Evolutionary conservation across 176 grass and related monocot genomes (phyloP), one percentile per base, ranked within the genome.

Genomic region (Melocanna baccifera): DNA sequence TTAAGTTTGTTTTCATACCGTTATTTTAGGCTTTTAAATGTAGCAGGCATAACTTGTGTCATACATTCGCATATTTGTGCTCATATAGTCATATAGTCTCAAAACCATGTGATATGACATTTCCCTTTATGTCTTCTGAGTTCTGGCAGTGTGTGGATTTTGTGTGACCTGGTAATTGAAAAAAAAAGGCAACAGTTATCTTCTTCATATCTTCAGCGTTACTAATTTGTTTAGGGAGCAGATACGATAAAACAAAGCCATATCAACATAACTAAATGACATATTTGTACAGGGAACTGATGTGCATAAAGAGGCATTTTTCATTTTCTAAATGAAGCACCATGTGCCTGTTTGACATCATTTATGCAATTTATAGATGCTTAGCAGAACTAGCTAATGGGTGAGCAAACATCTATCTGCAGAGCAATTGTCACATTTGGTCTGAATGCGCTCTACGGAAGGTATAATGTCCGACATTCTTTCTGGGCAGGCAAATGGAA

Each of bases 381-480:
- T 62, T 41, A 53, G 7, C 15, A 67, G 58, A 55, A 19, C 20
- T 55, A 69, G 43, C 85, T 91, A 61, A 91, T 87, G 75, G 32
- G 4, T 59, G 52, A 59, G 62, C 42, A 84, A 74, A 87, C 53
- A 75, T 87, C 9, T 91, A n/a, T 68, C 43, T 93, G 73, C 87
- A 98, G 93, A 73, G 93, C 93, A 76, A 71, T 95, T 75, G 30
- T 90, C 74, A 98, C 96, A 57, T 98, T 98, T 87, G 96, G 96
- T 63, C 76, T 98, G 39, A 98, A 98, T 75, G 96, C 96, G 40
- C 96, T 98, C 32, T 62, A 91, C 3, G 93, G 96, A 79, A 93
- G 93, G 73, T 86, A 92, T 22, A 88, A 84, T 26, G 79, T 88
- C 58, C 80, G 78, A 28, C 88, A 74, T 63, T 87, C 89, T 64